A percentile compares a stretch with the other conserved stretches of the same genome.
Evolutionary conservation across 2,329 filamentous ascomycete species (phyloP).

Genomic region (Ciborinia camelliae): DNA sequence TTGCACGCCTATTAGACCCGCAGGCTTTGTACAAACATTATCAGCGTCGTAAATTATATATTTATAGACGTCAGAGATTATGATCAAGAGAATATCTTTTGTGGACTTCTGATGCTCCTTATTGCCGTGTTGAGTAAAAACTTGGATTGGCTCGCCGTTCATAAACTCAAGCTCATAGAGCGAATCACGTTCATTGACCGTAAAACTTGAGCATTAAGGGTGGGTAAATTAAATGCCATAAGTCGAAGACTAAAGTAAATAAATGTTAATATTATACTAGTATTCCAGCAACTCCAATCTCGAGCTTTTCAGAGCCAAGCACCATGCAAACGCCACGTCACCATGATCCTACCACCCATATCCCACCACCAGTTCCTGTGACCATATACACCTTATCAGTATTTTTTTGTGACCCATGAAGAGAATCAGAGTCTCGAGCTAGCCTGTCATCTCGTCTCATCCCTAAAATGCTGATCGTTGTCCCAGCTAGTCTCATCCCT

Average conservation of each 20-base stretch:
- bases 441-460: neutral
- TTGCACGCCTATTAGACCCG: neutral
- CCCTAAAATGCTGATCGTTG: neutral
- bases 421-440: neutral
- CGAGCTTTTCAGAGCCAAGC: neutral
- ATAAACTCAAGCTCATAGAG: neutral
- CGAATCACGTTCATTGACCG: neutral
- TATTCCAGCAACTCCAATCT: neutral
- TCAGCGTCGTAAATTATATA: neutral
- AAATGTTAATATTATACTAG: neutral
- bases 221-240: neutral
- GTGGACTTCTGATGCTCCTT: neutral
- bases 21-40: neutral
- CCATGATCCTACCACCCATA: too few species aligned
- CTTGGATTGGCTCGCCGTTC: neutral
- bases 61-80: neutral
- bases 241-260: neutral
- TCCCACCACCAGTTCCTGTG: neutral
- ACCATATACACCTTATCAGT: too few species aligned
- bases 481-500: slow-evolving; percentile 16
- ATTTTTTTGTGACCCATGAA: neutral
- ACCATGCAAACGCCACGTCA: neutral
- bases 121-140: neutral
- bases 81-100: too few species aligned
- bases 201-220: neutral